A percentile compares a stretch with the other conserved stretches of the same genome.
Conservation (phyloP, 176 grass and related monocot genomes). For the Olyra latifolia region DNA sequence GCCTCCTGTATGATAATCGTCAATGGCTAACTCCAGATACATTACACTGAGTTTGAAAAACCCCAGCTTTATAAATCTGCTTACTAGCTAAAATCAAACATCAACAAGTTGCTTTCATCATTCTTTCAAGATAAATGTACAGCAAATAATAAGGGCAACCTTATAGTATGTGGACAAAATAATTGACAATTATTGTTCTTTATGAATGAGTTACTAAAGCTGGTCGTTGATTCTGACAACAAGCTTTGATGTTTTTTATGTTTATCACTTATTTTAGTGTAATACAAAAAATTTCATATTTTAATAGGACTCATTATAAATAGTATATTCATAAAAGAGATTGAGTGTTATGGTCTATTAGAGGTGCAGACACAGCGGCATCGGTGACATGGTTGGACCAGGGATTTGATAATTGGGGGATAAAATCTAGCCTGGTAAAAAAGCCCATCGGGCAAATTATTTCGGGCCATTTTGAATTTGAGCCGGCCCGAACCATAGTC, state of each 20-base stretch:
- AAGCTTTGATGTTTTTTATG: background rate
- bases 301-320: background rate
- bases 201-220: background rate
- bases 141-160: conserved; percentile 6
- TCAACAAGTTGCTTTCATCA: background rate
- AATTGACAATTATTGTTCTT: background rate
- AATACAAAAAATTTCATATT: background rate
- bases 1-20: conserved; percentile 68
- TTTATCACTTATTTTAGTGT: background rate
- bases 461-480: too few species aligned
- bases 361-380: too few species aligned
- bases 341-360: background rate
- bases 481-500: too few species aligned
- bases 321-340: background rate
- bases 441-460: too few species aligned
- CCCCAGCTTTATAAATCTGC: background rate
- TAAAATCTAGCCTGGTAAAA: too few species aligned
- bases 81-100: background rate
- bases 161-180: conserved; percentile 13
- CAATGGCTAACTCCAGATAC: conserved; percentile 10
- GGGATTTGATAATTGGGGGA: too few species aligned
- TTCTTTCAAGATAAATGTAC: background rate
- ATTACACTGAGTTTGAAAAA: conserved; percentile 19
- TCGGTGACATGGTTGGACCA: too few species aligned
- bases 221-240: background rate